Percentiles rank a stretch among this genome's conserved stretches.
These are phyloP conservation scores for Suillus spraguei DNA, from an alignment of 768 basidiomycete genomes.

Conservation along the genomic window DNA sequence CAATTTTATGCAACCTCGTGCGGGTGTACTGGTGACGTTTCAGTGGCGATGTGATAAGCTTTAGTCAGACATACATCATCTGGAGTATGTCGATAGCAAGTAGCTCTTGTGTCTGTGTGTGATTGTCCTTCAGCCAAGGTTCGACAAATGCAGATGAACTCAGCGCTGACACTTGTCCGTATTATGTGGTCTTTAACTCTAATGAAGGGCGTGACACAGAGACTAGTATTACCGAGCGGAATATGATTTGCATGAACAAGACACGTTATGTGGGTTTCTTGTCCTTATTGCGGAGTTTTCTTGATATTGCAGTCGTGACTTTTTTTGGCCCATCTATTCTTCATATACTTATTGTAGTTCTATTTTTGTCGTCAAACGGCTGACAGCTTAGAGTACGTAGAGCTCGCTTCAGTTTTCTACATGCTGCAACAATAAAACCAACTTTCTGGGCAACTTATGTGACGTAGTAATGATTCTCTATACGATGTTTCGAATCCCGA, in stretches of 20 bases:
- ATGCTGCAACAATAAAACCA: background rate
- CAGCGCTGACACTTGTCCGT: too few relatives aligned
- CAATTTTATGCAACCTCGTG: constrained; percentile 87
- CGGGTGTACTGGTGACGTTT: constrained; percentile 80
- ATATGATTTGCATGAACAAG: too few relatives aligned
- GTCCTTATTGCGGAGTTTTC: background rate
- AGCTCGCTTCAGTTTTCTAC: background rate
- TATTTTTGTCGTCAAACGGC: background rate
- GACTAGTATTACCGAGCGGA: too few relatives aligned
- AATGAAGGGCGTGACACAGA: too few relatives aligned
- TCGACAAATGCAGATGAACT: background rate
- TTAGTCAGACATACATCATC: constrained; percentile 83
- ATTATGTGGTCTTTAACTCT: too few relatives aligned
- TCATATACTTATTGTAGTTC: background rate
- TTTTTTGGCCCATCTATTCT: background rate
- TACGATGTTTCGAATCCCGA: too few relatives aligned
- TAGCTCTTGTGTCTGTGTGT: too few relatives aligned
- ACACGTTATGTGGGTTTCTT: background rate
- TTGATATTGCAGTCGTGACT: background rate
- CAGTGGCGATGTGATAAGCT: constrained; percentile 85
- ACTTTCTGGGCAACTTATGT: background rate
- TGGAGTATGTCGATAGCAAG: too few relatives aligned
- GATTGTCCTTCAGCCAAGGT: too few relatives aligned
- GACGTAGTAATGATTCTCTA: too few relatives aligned
- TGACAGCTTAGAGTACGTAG: background rate